Conservation (phyloP, 345 rosid species). For the Linum usitatissimum region DNA sequence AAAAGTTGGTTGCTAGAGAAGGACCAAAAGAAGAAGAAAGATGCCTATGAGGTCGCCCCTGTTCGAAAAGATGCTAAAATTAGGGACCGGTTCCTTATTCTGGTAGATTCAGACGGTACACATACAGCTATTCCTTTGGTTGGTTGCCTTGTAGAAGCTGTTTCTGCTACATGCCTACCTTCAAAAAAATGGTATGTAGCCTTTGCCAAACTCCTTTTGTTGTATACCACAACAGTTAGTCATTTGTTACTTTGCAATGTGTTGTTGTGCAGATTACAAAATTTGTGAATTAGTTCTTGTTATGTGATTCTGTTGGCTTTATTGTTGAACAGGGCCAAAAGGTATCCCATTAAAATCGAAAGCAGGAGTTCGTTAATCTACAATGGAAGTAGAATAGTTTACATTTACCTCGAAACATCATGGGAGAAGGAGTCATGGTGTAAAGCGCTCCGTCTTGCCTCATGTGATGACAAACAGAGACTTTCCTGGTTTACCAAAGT, state of each 20-base stretch:
- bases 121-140: constrained; percentile 31
- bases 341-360: constrained; percentile 72
- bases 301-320: neutral
- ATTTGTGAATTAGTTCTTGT: too few species aligned
- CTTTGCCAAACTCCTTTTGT: neutral
- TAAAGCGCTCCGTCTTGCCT: constrained; percentile 85
- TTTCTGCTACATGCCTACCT: constrained; percentile 61
- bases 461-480: constrained; percentile 45
- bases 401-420: constrained; percentile 75
- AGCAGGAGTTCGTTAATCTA: constrained; percentile 47
- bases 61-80: constrained; percentile 43
- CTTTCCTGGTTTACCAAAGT: constrained; percentile 46
- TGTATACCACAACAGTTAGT: too few species aligned
- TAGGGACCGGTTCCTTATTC: constrained; percentile 39
- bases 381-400: constrained; percentile 49
- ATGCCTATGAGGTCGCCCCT: constrained; percentile 54
- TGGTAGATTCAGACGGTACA: constrained; percentile 47
- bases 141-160: constrained; percentile 63
- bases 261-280: neutral
- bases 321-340: constrained; percentile 56
- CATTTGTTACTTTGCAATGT: too few species aligned
- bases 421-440: constrained; percentile 99
- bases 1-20: constrained; percentile 32
- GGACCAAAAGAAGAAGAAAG: constrained; percentile 57
- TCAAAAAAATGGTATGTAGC: constrained; percentile 67